Conservation (phyloP, 2,329 filamentous ascomycete genomes). For the Talaromyces sp. region DNA sequence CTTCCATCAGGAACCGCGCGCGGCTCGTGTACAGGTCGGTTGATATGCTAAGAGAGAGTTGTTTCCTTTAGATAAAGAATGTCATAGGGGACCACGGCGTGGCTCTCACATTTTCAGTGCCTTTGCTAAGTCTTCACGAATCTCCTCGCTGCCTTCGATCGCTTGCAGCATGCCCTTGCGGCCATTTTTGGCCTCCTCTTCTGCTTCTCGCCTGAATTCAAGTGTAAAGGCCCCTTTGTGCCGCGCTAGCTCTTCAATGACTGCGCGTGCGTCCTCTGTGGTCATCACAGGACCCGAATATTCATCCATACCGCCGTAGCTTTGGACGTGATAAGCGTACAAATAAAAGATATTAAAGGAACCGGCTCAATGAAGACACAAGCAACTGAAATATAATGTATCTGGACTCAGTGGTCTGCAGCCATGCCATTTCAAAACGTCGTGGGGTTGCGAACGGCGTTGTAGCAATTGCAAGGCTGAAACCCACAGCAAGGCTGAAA, state of each 20-base stretch:
- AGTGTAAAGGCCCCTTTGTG: slow-evolving; percentile 4
- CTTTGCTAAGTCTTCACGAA: slow-evolving; percentile 6
- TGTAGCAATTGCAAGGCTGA: neutral
- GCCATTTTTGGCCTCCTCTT: slow-evolving; percentile 5
- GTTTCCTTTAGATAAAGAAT: neutral
- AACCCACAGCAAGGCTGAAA: neutral
- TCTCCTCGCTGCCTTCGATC: slow-evolving; percentile 7
- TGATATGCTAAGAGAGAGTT: slow-evolving; percentile 8
- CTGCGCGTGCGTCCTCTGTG: slow-evolving; percentile 5
- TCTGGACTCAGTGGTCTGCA: too few relatives aligned
- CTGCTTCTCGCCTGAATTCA: slow-evolving; percentile 4
- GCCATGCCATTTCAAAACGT: neutral
- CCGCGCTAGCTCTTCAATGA: slow-evolving; percentile 7
- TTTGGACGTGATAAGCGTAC: slow-evolving; percentile 1
- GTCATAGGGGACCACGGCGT: neutral
- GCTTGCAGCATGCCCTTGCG: slow-evolving; percentile 6
- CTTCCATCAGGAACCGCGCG: slow-evolving; percentile 18
- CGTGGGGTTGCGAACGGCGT: neutral
- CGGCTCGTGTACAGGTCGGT: slow-evolving; percentile 7
- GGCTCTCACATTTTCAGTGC: slow-evolving; percentile 5
- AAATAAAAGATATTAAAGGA: slow-evolving; percentile 1
- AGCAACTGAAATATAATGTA: slow-evolving; percentile 1
- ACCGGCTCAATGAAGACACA: neutral
- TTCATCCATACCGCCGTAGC: slow-evolving; percentile 1
- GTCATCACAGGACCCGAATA: neutral